These are phyloP conservation scores for Corylus heterophylla DNA, from an alignment of 306 rosid species.

Conservation along the genomic window DNA sequence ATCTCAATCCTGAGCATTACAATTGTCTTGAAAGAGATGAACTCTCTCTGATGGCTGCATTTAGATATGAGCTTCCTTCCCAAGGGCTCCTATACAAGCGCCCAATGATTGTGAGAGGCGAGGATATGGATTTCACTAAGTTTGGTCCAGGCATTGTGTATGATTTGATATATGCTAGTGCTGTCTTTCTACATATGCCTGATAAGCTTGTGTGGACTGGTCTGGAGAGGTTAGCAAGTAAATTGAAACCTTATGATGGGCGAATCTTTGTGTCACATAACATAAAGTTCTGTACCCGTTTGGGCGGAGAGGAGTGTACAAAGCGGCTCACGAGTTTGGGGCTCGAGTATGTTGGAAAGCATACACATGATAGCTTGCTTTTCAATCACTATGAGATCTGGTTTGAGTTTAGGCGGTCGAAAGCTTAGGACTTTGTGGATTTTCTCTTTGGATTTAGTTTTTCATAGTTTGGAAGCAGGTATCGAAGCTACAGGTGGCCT, in stretches of 20 bases:
- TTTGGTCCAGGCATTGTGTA: slow-evolving; percentile 54
- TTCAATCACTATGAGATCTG: slow-evolving; percentile 93
- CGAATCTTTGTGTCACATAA: slow-evolving; percentile 86
- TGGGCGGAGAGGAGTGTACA: slow-evolving; percentile 83
- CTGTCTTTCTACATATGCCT: slow-evolving; percentile 94
- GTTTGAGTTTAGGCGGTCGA: slow-evolving; percentile 71
- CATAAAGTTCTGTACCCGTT: slow-evolving; percentile 76
- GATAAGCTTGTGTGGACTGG: slow-evolving; percentile 88
- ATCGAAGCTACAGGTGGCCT: slow-evolving; percentile 23
- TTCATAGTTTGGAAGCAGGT: slow-evolving; percentile 14
- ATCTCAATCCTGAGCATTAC: slow-evolving; percentile 63
- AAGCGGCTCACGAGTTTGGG: slow-evolving; percentile 67
- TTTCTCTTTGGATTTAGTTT: neutral
- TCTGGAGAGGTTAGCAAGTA: slow-evolving; percentile 65
- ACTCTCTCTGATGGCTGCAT: slow-evolving; percentile 85
- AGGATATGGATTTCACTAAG: slow-evolving; percentile 72
- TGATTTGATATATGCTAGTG: slow-evolving; percentile 90
- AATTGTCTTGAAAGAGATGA: slow-evolving; percentile 92
- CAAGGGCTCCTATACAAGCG: slow-evolving; percentile 84
- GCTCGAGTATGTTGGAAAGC: slow-evolving; percentile 76
- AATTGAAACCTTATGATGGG: slow-evolving; percentile 67
- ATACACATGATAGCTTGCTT: slow-evolving; percentile 83
- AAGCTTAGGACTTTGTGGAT: slow-evolving; percentile 33
- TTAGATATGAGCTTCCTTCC: slow-evolving; percentile 89
- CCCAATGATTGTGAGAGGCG: slow-evolving; percentile 79